Evolutionary conservation across 2,329 filamentous ascomycete genomes (phyloP), one percentile per base, ranked within the genome.

Genomic region (Penicillium palitans): DNA sequence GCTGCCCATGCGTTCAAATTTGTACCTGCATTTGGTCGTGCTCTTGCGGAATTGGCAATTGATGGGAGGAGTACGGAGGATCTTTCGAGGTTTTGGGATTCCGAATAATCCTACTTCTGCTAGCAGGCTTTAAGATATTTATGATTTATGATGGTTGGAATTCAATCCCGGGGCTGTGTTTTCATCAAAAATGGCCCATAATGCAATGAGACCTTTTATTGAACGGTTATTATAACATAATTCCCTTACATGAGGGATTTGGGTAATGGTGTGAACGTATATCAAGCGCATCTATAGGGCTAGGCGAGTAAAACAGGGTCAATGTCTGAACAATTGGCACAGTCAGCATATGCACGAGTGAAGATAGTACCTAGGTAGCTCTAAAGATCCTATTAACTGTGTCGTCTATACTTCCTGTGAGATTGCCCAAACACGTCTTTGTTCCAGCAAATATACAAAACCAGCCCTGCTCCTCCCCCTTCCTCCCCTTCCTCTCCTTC

Each of bases 1-100:
- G 65, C 61, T 41, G 67, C 58, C 13, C 68, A 70, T 61, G 67
- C 66, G 13, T 69, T 69, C 59, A 70, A 70, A 47, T 70, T 69
- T 56, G 66, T 66, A 1, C 68, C 67, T 17, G 66, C 61, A 0
- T 65, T 69, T 54, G 67, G 68, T 12, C 64, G 67, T 41, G 63
- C 62, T 7, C 33, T 66, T n/a, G 67, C 66, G 0, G 68, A 70
- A 52, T 42, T 70, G 12, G 68, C 67, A 1, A 61, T 70, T 13
- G 68, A 70, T 59, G 67, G 67, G 3, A 40, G 46, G 31, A 68
- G 66, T 3, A 59, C 46, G 5, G 68, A 70, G 31, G 66, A 69
- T 45, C 66, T 70, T 29, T 69, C 68, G 6, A 66, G 63, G 45
- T 69, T 65, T 65, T 50, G 62, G 63, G 2, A 63, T 67, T 40